These are phyloP conservation scores for Metarhizium humberi DNA, from an alignment of 2,329 filamentous ascomycete species.

Conservation along the genomic window DNA sequence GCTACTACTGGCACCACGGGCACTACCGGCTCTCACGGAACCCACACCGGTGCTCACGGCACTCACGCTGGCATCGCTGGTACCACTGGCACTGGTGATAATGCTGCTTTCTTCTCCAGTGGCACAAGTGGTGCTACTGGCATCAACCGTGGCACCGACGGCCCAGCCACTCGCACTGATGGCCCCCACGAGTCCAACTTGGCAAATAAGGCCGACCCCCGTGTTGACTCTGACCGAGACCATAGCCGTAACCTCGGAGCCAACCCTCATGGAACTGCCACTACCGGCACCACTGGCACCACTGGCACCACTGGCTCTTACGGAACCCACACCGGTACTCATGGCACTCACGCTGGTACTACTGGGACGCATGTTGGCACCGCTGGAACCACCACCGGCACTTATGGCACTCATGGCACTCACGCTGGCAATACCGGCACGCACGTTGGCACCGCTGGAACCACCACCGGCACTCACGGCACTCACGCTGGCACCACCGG, in stretches of 20 bases:
- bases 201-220: slow-evolving; percentile 42
- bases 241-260: slow-evolving; percentile 19
- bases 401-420: background rate
- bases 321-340: slow-evolving; percentile 12
- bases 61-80: slow-evolving; percentile 4
- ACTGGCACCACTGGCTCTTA: slow-evolving; percentile 7
- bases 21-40: background rate
- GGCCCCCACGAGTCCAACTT: slow-evolving; percentile 37
- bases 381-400: background rate
- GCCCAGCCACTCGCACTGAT: slow-evolving; percentile 13
- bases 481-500: slow-evolving; percentile 3
- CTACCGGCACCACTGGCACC: slow-evolving; percentile 7
- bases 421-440: background rate
- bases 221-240: slow-evolving; percentile 44
- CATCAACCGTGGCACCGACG: slow-evolving; percentile 7
- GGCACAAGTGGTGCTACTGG: slow-evolving; percentile 10
- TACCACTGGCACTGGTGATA: slow-evolving; percentile 20
- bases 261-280: slow-evolving; percentile 15
- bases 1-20: slow-evolving; percentile 12
- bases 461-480: background rate
- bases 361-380: background rate
- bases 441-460: background rate
- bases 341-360: slow-evolving; percentile 1
- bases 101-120: background rate
- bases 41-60: slow-evolving; percentile 9